Conservation (phyloP, 2,329 filamentous ascomycete genomes). For the Alternaria atra region DNA sequence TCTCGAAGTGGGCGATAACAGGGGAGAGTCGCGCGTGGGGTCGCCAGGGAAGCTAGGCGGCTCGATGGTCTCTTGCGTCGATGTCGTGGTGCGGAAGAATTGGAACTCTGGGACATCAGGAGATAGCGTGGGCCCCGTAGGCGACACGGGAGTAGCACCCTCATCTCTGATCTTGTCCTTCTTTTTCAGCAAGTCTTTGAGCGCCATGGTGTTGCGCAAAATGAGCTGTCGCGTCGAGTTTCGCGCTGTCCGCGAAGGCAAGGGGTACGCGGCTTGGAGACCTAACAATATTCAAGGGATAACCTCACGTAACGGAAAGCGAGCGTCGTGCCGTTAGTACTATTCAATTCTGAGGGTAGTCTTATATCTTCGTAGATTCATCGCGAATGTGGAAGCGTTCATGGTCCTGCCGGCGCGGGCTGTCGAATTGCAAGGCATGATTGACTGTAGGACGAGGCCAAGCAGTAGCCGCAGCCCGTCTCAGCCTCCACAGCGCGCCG, state of each 20-base stretch:
- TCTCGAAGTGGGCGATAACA: slow-evolving; percentile 40
- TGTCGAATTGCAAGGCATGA: slow-evolving; percentile 35
- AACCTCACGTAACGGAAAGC: slow-evolving; percentile 10
- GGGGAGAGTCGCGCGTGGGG: slow-evolving; percentile 39
- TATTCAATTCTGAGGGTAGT: slow-evolving; percentile 43
- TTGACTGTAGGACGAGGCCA: slow-evolving; percentile 30
- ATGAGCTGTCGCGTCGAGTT: slow-evolving; percentile 12
- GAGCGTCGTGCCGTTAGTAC: slow-evolving; percentile 11
- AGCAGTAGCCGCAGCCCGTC: slow-evolving; percentile 36
- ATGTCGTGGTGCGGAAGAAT: slow-evolving; percentile 85
- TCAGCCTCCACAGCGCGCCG: slow-evolving; percentile 35
- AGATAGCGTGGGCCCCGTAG: slow-evolving; percentile 35
- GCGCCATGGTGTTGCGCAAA: slow-evolving; percentile 59
- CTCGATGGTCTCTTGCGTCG: slow-evolving; percentile 78
- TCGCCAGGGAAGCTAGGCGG: slow-evolving; percentile 67
- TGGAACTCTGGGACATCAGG: slow-evolving; percentile 69
- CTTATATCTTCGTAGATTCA: slow-evolving; percentile 44
- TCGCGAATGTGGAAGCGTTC: slow-evolving; percentile 32
- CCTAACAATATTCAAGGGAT: slow-evolving; percentile 14
- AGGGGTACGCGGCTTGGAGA: slow-evolving; percentile 25
- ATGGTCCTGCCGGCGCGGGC: slow-evolving; percentile 36
- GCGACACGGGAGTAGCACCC: slow-evolving; percentile 41
- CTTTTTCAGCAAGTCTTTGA: slow-evolving; percentile 70
- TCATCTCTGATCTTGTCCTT: slow-evolving; percentile 65
- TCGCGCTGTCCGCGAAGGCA: slow-evolving; percentile 21